These are phyloP conservation scores for Dalbergia cochinchinensis DNA, from an alignment of 306 rosid species.

Conservation along the genomic window DNA sequence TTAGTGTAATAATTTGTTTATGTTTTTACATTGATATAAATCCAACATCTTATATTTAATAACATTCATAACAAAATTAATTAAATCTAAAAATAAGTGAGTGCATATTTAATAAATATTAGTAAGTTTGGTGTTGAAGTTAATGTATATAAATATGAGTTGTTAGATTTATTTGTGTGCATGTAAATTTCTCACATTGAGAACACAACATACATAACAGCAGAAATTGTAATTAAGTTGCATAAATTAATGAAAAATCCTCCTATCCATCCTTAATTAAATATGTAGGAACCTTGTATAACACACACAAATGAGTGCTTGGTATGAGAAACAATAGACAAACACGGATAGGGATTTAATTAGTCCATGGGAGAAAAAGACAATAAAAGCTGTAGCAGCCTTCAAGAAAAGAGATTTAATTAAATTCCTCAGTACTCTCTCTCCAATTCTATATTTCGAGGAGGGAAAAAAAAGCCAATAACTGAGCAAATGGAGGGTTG, in stretches of 20 bases:
- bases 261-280: not conserved
- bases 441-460: not conserved
- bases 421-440: not conserved
- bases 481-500: not conserved
- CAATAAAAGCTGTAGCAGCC: not conserved
- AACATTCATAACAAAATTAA: too few species aligned
- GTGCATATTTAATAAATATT: too few species aligned
- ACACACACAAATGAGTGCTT: conserved; percentile 4
- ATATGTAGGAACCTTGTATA: not conserved
- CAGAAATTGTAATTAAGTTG: not conserved
- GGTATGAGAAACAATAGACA: conserved; percentile 6
- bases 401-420: not conserved
- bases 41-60: too few species aligned
- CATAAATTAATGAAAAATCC: not conserved
- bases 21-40: too few species aligned
- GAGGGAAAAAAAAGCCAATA: not conserved
- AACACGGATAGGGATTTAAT: not conserved
- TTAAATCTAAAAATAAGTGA: too few species aligned
- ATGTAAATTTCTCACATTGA: too few species aligned
- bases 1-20: too few species aligned
- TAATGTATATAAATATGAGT: too few species aligned
- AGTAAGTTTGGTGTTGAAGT: too few species aligned
- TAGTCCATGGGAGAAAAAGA: not conserved
- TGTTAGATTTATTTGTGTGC: too few species aligned
- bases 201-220: too few species aligned